phyloP scores from a whole-genome alignment of 2,329 filamentous ascomycete genomes.

The Pseudogymnoascus sp. region DNA sequence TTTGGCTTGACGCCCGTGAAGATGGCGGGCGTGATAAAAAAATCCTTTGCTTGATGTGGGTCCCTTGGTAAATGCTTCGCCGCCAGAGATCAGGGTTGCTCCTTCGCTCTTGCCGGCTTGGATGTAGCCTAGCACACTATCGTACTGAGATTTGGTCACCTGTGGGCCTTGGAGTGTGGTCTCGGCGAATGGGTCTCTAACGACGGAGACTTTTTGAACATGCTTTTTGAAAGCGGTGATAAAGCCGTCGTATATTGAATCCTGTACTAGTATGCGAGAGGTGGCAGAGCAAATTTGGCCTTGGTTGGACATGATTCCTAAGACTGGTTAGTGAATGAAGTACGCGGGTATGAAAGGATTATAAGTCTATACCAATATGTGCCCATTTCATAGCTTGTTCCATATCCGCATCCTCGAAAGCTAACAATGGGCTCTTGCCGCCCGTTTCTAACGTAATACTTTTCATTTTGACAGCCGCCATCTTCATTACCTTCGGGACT shows the following conservation, averaged over 20 bases:
- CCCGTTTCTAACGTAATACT: slow-evolving; percentile 56
- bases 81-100: slow-evolving; percentile 55
- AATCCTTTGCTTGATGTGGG: slow-evolving; percentile 54
- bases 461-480: slow-evolving; percentile 53
- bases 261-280: slow-evolving; percentile 61
- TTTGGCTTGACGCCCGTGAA: slow-evolving; percentile 61
- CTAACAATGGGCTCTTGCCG: slow-evolving; percentile 54
- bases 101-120: slow-evolving; percentile 56
- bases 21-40: slow-evolving; percentile 68
- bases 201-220: slow-evolving; percentile 47
- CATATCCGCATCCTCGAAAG: slow-evolving; percentile 53
- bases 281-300: slow-evolving; percentile 46
- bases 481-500: slow-evolving; percentile 46
- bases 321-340: neutral
- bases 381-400: slow-evolving; percentile 55
- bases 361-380: slow-evolving; percentile 34
- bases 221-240: slow-evolving; percentile 56
- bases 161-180: slow-evolving; percentile 65
- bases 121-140: slow-evolving; percentile 61
- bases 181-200: slow-evolving; percentile 57
- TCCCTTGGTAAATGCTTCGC: slow-evolving; percentile 32
- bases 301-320: slow-evolving; percentile 33
- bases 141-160: slow-evolving; percentile 61
- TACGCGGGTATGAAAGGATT: neutral
- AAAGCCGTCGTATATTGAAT: slow-evolving; percentile 62